phyloP scores from a whole-genome alignment of 2,329 filamentous ascomycete species.

The Blumeriella jaapii region DNA sequence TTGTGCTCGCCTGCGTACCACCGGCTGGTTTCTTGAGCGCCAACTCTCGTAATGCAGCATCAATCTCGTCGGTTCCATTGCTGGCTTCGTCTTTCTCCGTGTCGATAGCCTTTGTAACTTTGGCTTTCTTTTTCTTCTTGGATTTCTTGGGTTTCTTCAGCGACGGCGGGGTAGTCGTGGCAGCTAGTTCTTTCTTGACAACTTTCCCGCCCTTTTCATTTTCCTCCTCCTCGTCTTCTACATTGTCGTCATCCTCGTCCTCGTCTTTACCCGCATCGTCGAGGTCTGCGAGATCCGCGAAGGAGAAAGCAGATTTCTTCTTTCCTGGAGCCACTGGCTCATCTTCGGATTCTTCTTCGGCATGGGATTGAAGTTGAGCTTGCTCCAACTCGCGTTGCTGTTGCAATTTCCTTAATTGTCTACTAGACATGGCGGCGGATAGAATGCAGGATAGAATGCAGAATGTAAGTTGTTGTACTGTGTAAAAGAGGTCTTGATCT shows the following conservation, averaged over 20 bases:
- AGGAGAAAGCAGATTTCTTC: conserved; percentile 36
- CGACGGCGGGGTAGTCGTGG: conserved; percentile 9
- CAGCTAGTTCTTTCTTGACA: conserved; percentile 25
- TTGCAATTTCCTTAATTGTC: conserved; percentile 28
- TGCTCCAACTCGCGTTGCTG: conserved; percentile 26
- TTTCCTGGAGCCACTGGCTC: conserved; percentile 24
- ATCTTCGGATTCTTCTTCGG: conserved; percentile 22
- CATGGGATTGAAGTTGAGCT: conserved; percentile 13
- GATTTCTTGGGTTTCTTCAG: conserved; percentile 44
- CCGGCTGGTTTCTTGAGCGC: conserved; percentile 30
- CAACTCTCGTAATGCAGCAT: conserved; percentile 49
- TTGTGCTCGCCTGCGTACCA: conserved; percentile 10
- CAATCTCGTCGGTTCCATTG: conserved; percentile 48
- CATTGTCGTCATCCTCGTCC: conserved; percentile 29
- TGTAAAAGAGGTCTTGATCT: too few relatives aligned
- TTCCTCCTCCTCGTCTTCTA: conserved; percentile 27
- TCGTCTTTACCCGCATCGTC: conserved; percentile 30
- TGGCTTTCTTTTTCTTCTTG: conserved; percentile 40
- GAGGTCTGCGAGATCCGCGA: conserved; percentile 39
- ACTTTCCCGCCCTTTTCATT: conserved; percentile 24
- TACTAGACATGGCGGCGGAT: conserved; percentile 24
- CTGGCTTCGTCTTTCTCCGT: conserved; percentile 23
- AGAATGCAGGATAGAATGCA: too few relatives aligned
- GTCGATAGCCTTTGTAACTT: conserved; percentile 26
- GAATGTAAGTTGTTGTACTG: too few relatives aligned